Percentiles rank a stretch among this genome's conserved stretches.
These are phyloP conservation scores for Nymphaea thermarum DNA, from an alignment of 164 flowering plant genomes.

Conservation along the genomic window DNA sequence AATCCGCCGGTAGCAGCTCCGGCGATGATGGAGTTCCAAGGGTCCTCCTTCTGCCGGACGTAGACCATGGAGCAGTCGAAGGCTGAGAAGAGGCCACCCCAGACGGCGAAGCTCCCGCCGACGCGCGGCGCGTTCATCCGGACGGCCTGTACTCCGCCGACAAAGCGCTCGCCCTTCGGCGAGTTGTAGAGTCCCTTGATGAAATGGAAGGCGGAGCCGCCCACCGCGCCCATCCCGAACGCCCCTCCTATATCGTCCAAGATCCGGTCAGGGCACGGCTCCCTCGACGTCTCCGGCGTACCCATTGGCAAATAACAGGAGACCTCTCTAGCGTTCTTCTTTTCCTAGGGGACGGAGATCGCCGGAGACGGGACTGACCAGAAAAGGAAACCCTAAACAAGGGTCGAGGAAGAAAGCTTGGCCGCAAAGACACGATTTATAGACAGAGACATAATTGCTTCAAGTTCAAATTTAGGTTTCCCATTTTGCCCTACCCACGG, in stretches of 20 bases:
- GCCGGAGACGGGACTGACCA: background rate
- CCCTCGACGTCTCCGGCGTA: constrained; percentile 69
- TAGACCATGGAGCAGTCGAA: constrained; percentile 82
- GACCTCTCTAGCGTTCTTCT: background rate
- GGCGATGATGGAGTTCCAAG: constrained; percentile 87
- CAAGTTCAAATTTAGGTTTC: no score
- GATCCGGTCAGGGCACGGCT: constrained; percentile 90
- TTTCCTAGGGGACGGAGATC: background rate
- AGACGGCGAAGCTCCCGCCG: constrained; percentile 85
- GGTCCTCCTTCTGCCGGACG: constrained; percentile 87
- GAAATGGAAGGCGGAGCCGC: constrained; percentile 83
- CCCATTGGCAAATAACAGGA: constrained; percentile 30
- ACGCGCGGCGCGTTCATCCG: constrained; percentile 85
- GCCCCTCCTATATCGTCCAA: constrained; percentile 87
- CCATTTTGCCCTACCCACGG: no score
- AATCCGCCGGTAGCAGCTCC: constrained; percentile 97
- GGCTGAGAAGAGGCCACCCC: constrained; percentile 82
- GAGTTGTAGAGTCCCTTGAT: constrained; percentile 63
- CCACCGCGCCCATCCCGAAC: constrained; percentile 87
- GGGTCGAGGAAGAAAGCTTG: background rate
- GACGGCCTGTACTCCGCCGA: constrained; percentile 63
- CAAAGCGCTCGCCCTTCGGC: constrained; percentile 52
- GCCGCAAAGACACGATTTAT: no score
- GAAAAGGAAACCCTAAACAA: background rate
- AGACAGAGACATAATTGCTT: no score